Conservation (phyloP, 2,329 filamentous ascomycete species). For the Monosporascus sp. region DNA sequence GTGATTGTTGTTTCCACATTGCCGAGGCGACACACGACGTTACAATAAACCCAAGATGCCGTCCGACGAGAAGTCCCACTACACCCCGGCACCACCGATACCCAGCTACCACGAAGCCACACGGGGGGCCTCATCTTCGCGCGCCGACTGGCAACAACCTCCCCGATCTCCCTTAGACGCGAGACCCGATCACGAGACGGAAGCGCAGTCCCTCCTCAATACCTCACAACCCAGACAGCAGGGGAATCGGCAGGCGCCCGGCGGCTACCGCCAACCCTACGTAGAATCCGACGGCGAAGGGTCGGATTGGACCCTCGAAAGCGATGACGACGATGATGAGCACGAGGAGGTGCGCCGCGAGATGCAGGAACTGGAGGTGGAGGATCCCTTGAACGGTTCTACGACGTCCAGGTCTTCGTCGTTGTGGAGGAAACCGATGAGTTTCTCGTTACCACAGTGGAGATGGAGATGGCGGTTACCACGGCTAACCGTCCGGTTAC, state of each 20-base stretch:
- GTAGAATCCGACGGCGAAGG: constrained; percentile 56
- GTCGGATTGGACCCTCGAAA: constrained; percentile 39
- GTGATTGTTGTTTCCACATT: background rate
- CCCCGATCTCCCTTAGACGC: constrained; percentile 53
- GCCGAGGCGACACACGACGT: background rate
- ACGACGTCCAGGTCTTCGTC: constrained; percentile 29
- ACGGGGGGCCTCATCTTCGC: constrained; percentile 44
- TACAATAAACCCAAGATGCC: constrained; percentile 24
- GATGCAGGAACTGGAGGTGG: constrained; percentile 84
- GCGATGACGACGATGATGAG: constrained; percentile 35
- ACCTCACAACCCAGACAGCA: constrained; percentile 41
- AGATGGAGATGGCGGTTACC: constrained; percentile 51
- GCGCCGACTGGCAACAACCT: constrained; percentile 53
- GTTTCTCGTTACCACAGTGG: constrained; percentile 48
- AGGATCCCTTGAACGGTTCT: constrained; percentile 53
- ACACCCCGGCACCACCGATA: constrained; percentile 66
- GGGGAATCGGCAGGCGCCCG: constrained; percentile 36
- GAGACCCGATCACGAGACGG: constrained; percentile 63
- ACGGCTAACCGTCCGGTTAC: constrained; percentile 42
- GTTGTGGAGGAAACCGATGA: constrained; percentile 51
- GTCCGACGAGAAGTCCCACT: constrained; percentile 50
- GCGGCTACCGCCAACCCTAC: constrained; percentile 72
- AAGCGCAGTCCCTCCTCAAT: constrained; percentile 68
- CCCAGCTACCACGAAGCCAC: constrained; percentile 81
- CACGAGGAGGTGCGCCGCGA: constrained; percentile 66